A percentile compares a stretch with the other conserved stretches of the same genome.
Conservation (phyloP, 140 eudicot species). For the Erigeron philadelphicus region DNA sequence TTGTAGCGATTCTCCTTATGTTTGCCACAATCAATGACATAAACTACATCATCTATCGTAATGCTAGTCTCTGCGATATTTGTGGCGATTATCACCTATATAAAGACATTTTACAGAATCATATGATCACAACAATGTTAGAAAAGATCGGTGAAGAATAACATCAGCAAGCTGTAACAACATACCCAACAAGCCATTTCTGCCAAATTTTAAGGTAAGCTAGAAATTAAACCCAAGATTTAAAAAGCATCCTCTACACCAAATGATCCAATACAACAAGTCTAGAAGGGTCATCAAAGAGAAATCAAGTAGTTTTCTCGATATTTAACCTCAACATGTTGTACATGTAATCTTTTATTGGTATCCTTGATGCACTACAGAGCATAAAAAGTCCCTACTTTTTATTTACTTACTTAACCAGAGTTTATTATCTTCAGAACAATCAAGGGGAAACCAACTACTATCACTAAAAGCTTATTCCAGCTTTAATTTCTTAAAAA, state of each 20-base stretch:
- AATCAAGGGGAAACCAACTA: not conserved
- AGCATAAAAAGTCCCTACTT: not conserved
- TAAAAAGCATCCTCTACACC: not conserved
- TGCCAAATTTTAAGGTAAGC: not conserved
- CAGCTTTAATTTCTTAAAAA: not conserved
- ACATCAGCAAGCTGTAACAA: not conserved
- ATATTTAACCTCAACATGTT: constrained; percentile 8
- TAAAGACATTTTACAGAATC: constrained; percentile 12
- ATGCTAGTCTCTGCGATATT: constrained; percentile 98
- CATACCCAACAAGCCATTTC: not conserved
- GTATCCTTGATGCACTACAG: constrained; percentile 1
- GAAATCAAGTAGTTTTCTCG: not conserved
- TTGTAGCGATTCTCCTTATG: constrained; percentile 97
- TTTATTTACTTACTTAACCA: constrained; percentile 8
- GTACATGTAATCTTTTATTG: not conserved
- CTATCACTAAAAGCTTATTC: not conserved
- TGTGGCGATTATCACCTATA: constrained; percentile 89
- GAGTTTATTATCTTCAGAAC: not conserved
- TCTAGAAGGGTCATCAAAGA: not conserved
- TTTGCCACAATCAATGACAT: constrained; percentile 88
- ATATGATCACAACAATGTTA: constrained; percentile 3
- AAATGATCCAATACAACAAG: not conserved
- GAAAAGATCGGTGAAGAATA: not conserved
- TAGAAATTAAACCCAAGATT: not conserved
- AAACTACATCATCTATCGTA: constrained; percentile 94